These are phyloP conservation scores for Amanita exitialis DNA, from an alignment of 768 basidiomycete genomes.

Conservation along the genomic window DNA sequence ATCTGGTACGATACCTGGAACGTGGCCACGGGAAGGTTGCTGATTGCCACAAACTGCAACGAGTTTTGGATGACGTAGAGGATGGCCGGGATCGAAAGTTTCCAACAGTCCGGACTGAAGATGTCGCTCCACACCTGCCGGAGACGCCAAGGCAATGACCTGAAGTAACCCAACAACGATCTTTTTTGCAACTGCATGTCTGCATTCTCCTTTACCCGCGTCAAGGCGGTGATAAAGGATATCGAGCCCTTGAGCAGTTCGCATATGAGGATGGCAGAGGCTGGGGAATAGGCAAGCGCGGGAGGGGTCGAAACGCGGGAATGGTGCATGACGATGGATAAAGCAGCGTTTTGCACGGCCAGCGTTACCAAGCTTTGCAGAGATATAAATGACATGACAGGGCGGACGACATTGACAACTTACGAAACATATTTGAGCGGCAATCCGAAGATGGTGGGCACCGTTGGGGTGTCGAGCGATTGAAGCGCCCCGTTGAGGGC, in stretches of 20 bases:
- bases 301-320: conserved; percentile 84
- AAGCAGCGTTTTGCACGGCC: conserved; percentile 88
- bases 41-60: conserved; percentile 92
- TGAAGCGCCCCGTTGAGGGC: conserved; percentile 22
- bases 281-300: conserved; percentile 81
- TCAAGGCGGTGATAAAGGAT: conserved; percentile 80
- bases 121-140: conserved; percentile 56
- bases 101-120: conserved; percentile 94
- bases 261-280: conserved; percentile 88
- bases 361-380: conserved; percentile 61
- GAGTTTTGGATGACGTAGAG: conserved; percentile 96
- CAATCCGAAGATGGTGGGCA: conserved; percentile 56
- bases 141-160: conserved; percentile 40
- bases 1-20: conserved; percentile 98
- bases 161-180: conserved; percentile 26
- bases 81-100: conserved; percentile 91
- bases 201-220: conserved; percentile 32
- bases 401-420: conserved; percentile 16
- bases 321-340: conserved; percentile 98
- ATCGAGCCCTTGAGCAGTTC: conserved; percentile 92
- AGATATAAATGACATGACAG: conserved; percentile 1
- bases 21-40: conserved; percentile 91
- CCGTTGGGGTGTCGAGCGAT: conserved; percentile 19
- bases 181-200: conserved; percentile 32
- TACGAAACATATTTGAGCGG: conserved; percentile 78